Evolutionary conservation across 768 basidiomycete species (phyloP), one percentile per base, ranked within the genome.

Genomic region (Vararia minispora): DNA sequence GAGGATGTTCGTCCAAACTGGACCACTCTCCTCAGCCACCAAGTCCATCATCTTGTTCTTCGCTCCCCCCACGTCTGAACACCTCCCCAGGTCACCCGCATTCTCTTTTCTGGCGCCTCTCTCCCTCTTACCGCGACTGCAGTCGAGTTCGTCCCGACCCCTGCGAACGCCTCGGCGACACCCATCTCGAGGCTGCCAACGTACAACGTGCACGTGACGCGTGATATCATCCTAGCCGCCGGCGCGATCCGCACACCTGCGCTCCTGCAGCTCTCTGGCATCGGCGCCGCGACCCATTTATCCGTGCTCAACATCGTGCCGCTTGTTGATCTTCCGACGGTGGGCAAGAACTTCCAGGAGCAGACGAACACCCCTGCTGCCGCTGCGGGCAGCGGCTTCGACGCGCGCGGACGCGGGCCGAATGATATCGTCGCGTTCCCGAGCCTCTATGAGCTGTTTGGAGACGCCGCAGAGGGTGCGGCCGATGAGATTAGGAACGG

Each of bases 361-460:
- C 56, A 58, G 4, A 66, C 67, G 0, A 44, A 67, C 14, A 62
- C 54, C 1, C 69, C 69, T 2, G 55, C 62, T 11, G 71, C 71
- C 6, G 63, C 74, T 31, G 53, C 18, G 13, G 32, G 32, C 14
- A 33, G 12, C n/a, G 32, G 32, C 5, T 33, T 33, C 14, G 18
- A 17, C 18, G 18, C 12, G 18, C 18, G 32, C 18, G 32, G 32
- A 12, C 18, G 12, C 12, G 32, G 32, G 14, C 32, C 32, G n/a
- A 16, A 64, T 8, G 60, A 72, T 45, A 59, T 58, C 22, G 72
- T 75, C 35, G 72, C 70, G 0, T 73, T 46, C 49, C 71, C 71
- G 10, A 72, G 70, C 47, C 43, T 74, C 16, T 63, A 66, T 42
- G 61, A 74, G 41, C 52, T 73, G 17, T 66, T 71, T 26, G 64